Evolutionary conservation across 1,139 yeast genomes (phyloP).

Genomic region (Pneumocystis carinii): DNA sequence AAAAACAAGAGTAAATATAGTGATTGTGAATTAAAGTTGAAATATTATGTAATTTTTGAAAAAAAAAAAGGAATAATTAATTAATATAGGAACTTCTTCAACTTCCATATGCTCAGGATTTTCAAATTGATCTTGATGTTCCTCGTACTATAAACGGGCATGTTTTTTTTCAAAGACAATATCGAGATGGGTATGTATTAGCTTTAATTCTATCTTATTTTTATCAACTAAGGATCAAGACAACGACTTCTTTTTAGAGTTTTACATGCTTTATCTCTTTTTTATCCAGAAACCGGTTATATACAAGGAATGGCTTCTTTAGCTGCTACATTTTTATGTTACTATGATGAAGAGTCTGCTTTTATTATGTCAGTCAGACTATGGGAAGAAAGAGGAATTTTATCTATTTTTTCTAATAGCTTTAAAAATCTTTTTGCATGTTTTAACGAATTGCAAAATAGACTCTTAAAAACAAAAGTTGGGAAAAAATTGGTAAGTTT

Average conservation of each 20-base stretch:
- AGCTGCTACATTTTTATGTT: constrained; percentile 17
- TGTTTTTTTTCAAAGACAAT: constrained; percentile 16
- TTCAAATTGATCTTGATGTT: constrained; percentile 18
- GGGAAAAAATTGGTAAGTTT: constrained; percentile 9
- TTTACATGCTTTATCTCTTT: constrained; percentile 16
- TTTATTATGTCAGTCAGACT: constrained; percentile 14
- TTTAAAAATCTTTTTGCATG: constrained; percentile 13
- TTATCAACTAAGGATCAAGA: background rate
- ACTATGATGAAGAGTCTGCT: constrained; percentile 15
- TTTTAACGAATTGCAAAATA: constrained; percentile 11
- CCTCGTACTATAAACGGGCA: constrained; percentile 17
- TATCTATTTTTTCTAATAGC: constrained; percentile 11
- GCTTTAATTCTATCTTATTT: background rate
- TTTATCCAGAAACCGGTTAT: constrained; percentile 15
- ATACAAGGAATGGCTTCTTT: constrained; percentile 19
- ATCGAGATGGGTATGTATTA: constrained; percentile 15
- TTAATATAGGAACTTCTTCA: constrained; percentile 2
- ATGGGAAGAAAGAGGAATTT: constrained; percentile 12
- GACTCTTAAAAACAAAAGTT: constrained; percentile 5
- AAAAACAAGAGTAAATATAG: constrained; percentile 2
- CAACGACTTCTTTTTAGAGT: constrained; percentile 16
- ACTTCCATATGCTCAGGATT: constrained; percentile 13
- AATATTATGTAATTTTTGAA: constrained; percentile 1
- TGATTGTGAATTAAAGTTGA: background rate
- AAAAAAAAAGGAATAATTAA: background rate